These are phyloP conservation scores for Trebouxia sp. DNA, from an alignment of 139 green algal species.

Conservation along the genomic window DNA sequence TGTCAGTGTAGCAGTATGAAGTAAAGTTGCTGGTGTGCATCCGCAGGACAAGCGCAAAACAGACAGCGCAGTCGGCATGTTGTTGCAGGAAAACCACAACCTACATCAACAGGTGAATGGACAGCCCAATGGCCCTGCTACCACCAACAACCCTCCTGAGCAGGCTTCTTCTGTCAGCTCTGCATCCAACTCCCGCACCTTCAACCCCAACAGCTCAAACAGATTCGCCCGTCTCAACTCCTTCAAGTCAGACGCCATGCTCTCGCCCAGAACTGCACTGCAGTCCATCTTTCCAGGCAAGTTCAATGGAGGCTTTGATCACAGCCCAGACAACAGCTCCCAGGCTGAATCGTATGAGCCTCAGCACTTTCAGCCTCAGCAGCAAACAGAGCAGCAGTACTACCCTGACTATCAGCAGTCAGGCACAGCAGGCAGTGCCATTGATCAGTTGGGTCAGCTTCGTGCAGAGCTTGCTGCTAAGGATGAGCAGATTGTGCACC, in stretches of 20 bases:
- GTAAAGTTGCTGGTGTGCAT: not conserved
- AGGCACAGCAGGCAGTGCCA: slow-evolving; percentile 11
- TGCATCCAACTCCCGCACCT: not conserved
- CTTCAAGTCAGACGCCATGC: not conserved
- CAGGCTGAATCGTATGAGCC: slow-evolving; percentile 16
- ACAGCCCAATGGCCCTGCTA: not conserved
- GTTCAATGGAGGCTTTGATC: not conserved
- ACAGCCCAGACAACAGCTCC: slow-evolving; percentile 14
- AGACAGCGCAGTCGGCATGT: slow-evolving; percentile 9
- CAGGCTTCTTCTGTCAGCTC: not conserved
- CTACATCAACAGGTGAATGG: not conserved
- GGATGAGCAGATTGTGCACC: slow-evolving; percentile 23
- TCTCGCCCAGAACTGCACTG: slow-evolving; percentile 22
- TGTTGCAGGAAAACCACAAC: slow-evolving; percentile 10
- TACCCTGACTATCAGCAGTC: not conserved
- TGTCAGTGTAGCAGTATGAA: too few species aligned
- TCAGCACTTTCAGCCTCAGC: slow-evolving; percentile 1
- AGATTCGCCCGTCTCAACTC: not conserved
- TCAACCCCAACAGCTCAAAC: not conserved
- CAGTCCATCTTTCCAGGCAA: slow-evolving; percentile 15
- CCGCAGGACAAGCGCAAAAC: slow-evolving; percentile 13
- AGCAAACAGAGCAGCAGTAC: slow-evolving; percentile 1
- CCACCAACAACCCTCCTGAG: not conserved
- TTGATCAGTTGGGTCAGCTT: slow-evolving; percentile 1
- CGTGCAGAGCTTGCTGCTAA: not conserved